Evolutionary conservation across 2,329 filamentous ascomycete genomes (phyloP).

Genomic region (Ophioceras dolichostomum): DNA sequence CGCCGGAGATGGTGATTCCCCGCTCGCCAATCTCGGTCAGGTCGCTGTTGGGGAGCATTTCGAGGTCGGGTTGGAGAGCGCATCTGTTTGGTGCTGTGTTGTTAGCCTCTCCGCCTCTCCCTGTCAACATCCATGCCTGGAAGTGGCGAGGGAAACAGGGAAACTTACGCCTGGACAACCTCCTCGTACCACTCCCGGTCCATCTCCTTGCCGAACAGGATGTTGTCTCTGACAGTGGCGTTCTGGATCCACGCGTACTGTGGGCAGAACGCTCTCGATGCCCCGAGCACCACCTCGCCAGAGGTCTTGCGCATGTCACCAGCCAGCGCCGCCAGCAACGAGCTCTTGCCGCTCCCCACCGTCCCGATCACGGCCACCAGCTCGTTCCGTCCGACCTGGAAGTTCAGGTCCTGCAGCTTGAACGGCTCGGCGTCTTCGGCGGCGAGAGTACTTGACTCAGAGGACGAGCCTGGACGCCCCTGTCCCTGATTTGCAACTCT

Average conservation of each 20-base stretch:
- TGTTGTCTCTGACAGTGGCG: slow-evolving; percentile 74
- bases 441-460: slow-evolving; percentile 37
- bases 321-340: slow-evolving; percentile 74
- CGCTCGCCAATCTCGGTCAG: slow-evolving; percentile 88
- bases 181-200: slow-evolving; percentile 68
- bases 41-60: slow-evolving; percentile 87
- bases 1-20: slow-evolving; percentile 89
- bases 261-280: slow-evolving; percentile 78
- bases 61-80: slow-evolving; percentile 71
- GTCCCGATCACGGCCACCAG: slow-evolving; percentile 75
- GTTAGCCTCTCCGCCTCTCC: background rate
- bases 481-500: slow-evolving; percentile 9
- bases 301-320: slow-evolving; percentile 84
- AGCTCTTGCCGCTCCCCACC: slow-evolving; percentile 87
- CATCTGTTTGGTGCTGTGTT: too few species aligned
- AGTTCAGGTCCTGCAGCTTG: slow-evolving; percentile 54
- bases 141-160: background rate
- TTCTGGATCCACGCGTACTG: slow-evolving; percentile 99
- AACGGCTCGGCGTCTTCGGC: slow-evolving; percentile 53
- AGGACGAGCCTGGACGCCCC: background rate
- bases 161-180: slow-evolving; percentile 62
- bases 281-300: slow-evolving; percentile 64
- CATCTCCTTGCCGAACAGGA: slow-evolving; percentile 74
- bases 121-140: background rate
- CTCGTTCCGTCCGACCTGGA: slow-evolving; percentile 61